phyloP scores from a whole-genome alignment of 768 basidiomycete species.

The Tylopilus balloui region DNA sequence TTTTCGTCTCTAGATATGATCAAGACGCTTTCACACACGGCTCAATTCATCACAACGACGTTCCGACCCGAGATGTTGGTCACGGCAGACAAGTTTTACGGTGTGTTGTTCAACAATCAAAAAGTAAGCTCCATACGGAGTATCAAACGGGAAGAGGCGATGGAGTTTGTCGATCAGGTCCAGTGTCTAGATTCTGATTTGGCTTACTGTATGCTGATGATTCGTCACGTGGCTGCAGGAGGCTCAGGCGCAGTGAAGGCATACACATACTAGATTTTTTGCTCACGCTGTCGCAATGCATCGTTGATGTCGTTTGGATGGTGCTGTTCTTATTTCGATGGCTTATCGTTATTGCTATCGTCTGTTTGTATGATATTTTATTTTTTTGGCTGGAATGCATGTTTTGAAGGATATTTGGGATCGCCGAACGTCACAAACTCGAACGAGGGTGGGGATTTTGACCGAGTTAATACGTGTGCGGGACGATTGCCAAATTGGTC shows the following conservation, averaged over 20 bases:
- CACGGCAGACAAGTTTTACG: conserved; percentile 94
- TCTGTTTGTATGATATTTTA: conserved; percentile 6
- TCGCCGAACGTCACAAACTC: no score
- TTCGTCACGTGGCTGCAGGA: conserved; percentile 36
- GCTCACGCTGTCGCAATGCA: no score
- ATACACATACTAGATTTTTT: neutral
- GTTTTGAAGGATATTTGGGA: neutral
- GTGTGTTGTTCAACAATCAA: conserved; percentile 93
- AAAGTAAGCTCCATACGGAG: conserved; percentile 87
- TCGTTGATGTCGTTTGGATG: no score
- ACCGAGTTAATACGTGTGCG: no score
- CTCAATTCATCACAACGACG: conserved; percentile 97
- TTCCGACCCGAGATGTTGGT: conserved; percentile 98
- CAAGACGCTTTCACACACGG: conserved; percentile 77
- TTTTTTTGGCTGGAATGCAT: neutral
- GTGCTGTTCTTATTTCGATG: neutral
- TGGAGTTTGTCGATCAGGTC: conserved; percentile 91
- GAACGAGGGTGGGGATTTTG: no score
- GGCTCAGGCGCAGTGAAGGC: conserved; percentile 42
- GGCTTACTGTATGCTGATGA: neutral
- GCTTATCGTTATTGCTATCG: conserved; percentile 23
- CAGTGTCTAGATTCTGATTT: conserved; percentile 13
- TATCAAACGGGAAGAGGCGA: conserved; percentile 87
- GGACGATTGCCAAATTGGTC: neutral
- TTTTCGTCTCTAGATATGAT: conserved; percentile 59